Percentiles rank a stretch among this genome's conserved stretches.
Evolutionary conservation across 306 rosid genomes (phyloP).

Genomic region (Arachis stenosperma): DNA sequence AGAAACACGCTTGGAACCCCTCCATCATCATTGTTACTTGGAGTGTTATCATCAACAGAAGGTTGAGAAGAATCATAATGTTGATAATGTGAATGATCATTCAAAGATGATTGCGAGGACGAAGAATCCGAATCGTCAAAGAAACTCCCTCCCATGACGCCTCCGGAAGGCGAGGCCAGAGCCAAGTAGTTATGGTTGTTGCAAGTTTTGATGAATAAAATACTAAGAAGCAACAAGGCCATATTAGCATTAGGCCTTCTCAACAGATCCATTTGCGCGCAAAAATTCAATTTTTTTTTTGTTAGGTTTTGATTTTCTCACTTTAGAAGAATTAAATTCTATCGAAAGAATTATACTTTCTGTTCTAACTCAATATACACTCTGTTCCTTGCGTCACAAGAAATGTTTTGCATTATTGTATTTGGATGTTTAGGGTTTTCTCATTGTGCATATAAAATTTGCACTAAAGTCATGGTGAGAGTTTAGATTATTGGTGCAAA

Average conservation of each 20-base stretch:
- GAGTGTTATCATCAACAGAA: neutral
- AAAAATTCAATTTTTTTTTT: neutral
- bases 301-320: too few relatives aligned
- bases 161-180: slow-evolving; percentile 39
- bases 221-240: slow-evolving; percentile 20
- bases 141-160: slow-evolving; percentile 45
- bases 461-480: neutral
- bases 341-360: neutral
- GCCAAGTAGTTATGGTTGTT: slow-evolving; percentile 21
- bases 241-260: slow-evolving; percentile 14
- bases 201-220: slow-evolving; percentile 5
- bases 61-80: neutral
- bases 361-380: neutral
- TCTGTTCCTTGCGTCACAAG: neutral
- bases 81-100: neutral
- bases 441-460: neutral
- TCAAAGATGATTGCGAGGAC: slow-evolving; percentile 4
- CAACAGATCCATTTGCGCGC: slow-evolving; percentile 10
- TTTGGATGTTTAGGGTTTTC: neutral
- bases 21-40: slow-evolving; percentile 10
- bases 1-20: slow-evolving; percentile 27
- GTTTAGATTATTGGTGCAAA: neutral
- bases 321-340: too few relatives aligned
- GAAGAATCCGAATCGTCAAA: slow-evolving; percentile 45
- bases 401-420: neutral